A percentile compares a stretch with the other conserved stretches of the same genome.
These are phyloP conservation scores for Thozetella sp. DNA, from an alignment of 495 filamentous ascomycete genomes.

Conservation along the genomic window DNA sequence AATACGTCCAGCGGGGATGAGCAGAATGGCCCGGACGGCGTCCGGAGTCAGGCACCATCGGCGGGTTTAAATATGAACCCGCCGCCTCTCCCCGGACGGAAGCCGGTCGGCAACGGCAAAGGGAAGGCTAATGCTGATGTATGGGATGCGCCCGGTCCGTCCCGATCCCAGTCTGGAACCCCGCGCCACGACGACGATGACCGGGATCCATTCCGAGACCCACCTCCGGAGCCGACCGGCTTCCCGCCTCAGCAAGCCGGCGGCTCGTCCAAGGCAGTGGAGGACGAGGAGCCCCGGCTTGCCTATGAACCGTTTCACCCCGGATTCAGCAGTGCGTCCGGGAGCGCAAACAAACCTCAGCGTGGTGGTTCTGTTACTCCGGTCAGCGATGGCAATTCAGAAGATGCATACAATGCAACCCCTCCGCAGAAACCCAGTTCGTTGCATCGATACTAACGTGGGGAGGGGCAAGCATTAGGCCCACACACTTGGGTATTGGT, in stretches of 20 bases:
- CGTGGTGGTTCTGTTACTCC: slow-evolving; percentile 23
- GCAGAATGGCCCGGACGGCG: slow-evolving; percentile 11
- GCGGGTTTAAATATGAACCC: neutral
- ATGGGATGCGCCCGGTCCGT: slow-evolving; percentile 24
- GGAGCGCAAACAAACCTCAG: neutral
- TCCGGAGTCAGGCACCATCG: neutral
- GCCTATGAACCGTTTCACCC: slow-evolving; percentile 55
- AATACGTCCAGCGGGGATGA: slow-evolving; percentile 20
- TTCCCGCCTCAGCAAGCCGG: slow-evolving; percentile 16
- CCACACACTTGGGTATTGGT: no score
- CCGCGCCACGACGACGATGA: slow-evolving; percentile 33
- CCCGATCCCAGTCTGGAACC: slow-evolving; percentile 35
- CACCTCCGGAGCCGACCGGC: slow-evolving; percentile 24
- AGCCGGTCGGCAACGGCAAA: slow-evolving; percentile 33
- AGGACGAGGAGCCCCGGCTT: slow-evolving; percentile 25
- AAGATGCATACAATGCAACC: slow-evolving; percentile 19
- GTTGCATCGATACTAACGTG: slow-evolving; percentile 36
- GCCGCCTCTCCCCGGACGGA: slow-evolving; percentile 20
- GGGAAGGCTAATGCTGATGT: slow-evolving; percentile 36
- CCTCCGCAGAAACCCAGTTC: slow-evolving; percentile 28
- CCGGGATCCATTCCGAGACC: slow-evolving; percentile 48
- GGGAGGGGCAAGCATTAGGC: no score
- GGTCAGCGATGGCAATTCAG: slow-evolving; percentile 18
- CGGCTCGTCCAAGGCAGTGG: slow-evolving; percentile 11
- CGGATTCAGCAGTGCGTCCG: slow-evolving; percentile 34